Percentiles rank a stretch among this genome's conserved stretches.
These are phyloP conservation scores for Pholiota conissans DNA, from an alignment of 768 basidiomycete species.

Conservation along the genomic window DNA sequence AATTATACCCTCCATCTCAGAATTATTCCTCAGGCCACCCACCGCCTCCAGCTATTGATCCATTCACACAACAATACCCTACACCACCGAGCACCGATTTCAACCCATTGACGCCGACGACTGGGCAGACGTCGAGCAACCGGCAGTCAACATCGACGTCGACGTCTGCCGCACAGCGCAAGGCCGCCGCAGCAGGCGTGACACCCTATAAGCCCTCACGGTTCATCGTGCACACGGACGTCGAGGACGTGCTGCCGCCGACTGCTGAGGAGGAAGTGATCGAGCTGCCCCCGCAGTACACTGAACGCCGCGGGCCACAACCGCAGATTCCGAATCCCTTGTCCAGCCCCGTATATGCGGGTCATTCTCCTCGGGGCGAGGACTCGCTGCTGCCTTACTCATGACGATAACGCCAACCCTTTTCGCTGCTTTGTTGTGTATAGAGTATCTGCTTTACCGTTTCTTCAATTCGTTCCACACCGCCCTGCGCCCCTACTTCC, in stretches of 20 bases:
- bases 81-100: constrained; percentile 1
- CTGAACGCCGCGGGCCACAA: constrained; percentile 45
- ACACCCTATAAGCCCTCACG: constrained; percentile 45
- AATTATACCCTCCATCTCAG: constrained; percentile 7
- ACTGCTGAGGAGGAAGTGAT: constrained; percentile 52
- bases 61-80: constrained; percentile 12
- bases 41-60: constrained; percentile 10
- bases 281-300: constrained; percentile 78
- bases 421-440: neutral
- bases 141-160: constrained; percentile 6
- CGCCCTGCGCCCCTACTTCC: neutral
- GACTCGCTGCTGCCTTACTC: constrained; percentile 7
- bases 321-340: neutral
- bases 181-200: constrained; percentile 55
- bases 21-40: constrained; percentile 20
- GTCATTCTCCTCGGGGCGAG: constrained; percentile 10
- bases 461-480: neutral
- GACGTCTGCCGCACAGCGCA: constrained; percentile 44
- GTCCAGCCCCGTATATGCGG: constrained; percentile 5
- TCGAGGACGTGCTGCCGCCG: constrained; percentile 51
- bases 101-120: constrained; percentile 1
- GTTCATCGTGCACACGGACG: constrained; percentile 69
- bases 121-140: constrained; percentile 3
- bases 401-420: constrained; percentile 1
- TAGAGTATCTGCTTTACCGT: neutral